These are phyloP conservation scores for Nicotiana rustica DNA, from an alignment of 305 asterid genomes.

Conservation along the genomic window DNA sequence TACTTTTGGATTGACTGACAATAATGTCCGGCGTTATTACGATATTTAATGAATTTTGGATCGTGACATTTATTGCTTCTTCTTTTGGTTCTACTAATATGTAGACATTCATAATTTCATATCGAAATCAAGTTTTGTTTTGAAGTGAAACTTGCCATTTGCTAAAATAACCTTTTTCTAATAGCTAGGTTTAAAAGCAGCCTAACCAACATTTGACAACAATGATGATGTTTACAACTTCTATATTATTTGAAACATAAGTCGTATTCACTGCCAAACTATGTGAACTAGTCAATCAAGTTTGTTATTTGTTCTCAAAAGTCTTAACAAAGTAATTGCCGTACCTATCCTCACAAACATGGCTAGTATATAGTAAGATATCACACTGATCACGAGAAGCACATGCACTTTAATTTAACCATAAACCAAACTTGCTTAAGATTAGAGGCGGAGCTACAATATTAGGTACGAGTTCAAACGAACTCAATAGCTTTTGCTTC, in stretches of 20 bases:
- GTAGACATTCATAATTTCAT: neutral
- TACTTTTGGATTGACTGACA: too few relatives aligned
- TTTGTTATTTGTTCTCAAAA: neutral
- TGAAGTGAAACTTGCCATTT: conserved; percentile 6
- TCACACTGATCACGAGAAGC: conserved; percentile 26
- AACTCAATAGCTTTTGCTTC: too few relatives aligned
- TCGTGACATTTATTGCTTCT: too few relatives aligned
- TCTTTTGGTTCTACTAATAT: too few relatives aligned
- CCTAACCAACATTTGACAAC: conserved; percentile 13
- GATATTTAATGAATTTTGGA: too few relatives aligned
- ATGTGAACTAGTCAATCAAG: conserved; percentile 7
- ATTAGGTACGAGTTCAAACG: neutral
- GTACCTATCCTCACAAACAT: neutral
- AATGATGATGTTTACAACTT: neutral
- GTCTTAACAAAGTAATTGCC: neutral
- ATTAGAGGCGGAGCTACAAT: too few relatives aligned
- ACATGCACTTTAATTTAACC: conserved; percentile 1
- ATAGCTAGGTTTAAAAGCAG: neutral
- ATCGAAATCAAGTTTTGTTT: neutral
- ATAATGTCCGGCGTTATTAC: too few relatives aligned
- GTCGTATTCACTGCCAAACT: conserved; percentile 1
- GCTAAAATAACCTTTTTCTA: neutral
- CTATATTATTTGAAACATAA: neutral
- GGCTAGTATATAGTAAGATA: neutral
- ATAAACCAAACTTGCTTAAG: neutral